Percentiles rank a stretch among this genome's conserved stretches.
These are phyloP conservation scores for Mucor racemosus DNA, from an alignment of 371 early-diverging fungal species.

Conservation along the genomic window DNA sequence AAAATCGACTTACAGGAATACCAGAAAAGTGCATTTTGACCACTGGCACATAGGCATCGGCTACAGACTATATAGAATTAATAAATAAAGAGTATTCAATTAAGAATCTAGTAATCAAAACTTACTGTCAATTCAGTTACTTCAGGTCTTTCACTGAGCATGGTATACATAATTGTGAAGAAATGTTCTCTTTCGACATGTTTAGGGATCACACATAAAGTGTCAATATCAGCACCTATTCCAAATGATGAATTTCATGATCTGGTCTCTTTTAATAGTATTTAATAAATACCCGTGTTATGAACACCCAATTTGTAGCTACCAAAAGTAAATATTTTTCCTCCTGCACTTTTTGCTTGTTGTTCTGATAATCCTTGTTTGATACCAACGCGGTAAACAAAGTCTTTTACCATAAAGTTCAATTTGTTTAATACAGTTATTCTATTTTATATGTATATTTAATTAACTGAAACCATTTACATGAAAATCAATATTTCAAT, in stretches of 20 bases:
- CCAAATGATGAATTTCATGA: background rate
- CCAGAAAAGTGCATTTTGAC: slow-evolving; percentile 92
- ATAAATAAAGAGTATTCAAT: background rate
- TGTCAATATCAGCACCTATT: slow-evolving; percentile 97
- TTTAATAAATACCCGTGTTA: slow-evolving; percentile 66
- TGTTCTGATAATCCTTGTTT: slow-evolving; percentile 76
- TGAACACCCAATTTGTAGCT: slow-evolving; percentile 99
- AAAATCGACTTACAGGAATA: slow-evolving; percentile 67
- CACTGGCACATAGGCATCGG: slow-evolving; percentile 98
- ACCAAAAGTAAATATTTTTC: slow-evolving; percentile 98
- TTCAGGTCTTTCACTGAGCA: slow-evolving; percentile 77
- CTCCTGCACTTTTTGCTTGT: slow-evolving; percentile 84
- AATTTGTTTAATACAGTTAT: slow-evolving; percentile 88
- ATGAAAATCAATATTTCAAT: background rate
- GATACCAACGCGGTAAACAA: slow-evolving; percentile 78
- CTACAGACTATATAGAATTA: slow-evolving; percentile 59
- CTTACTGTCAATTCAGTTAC: slow-evolving; percentile 86
- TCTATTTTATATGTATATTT: slow-evolving; percentile 46
- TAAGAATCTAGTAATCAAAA: background rate
- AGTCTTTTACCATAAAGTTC: slow-evolving; percentile 85
- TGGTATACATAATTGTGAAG: slow-evolving; percentile 84
- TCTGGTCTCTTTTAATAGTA: background rate
- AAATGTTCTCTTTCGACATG: slow-evolving; percentile 94
- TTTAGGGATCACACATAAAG: slow-evolving; percentile 94
- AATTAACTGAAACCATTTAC: background rate